Conservation (phyloP, 2,329 filamentous ascomycete genomes). For the Alternaria brassicae region DNA sequence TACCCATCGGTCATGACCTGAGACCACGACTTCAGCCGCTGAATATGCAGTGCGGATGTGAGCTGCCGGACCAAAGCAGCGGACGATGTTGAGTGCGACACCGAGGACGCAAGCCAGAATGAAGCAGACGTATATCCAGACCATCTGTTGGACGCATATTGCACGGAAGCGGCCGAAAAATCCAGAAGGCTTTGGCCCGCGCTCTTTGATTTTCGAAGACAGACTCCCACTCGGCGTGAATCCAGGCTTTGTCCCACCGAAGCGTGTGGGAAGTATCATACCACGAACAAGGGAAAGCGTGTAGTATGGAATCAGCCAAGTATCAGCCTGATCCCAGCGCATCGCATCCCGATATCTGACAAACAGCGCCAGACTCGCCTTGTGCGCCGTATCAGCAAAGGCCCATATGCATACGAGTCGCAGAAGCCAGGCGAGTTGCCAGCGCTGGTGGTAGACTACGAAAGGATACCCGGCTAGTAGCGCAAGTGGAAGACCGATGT, state of each 20-base stretch:
- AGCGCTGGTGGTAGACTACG: conserved; percentile 1
- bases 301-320: neutral
- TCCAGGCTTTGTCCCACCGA: neutral
- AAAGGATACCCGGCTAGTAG: conserved; percentile 1
- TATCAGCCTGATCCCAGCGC: neutral
- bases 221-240: neutral
- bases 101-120: neutral
- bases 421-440: neutral
- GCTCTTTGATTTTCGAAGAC: neutral
- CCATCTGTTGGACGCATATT: neutral
- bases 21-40: neutral
- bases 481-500: neutral
- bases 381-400: conserved; percentile 1
- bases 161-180: neutral
- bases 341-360: neutral
- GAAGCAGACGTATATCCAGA: neutral
- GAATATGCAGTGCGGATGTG: neutral
- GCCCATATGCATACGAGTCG: neutral
- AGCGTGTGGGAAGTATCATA: neutral
- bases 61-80: neutral
- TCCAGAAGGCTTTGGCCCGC: neutral
- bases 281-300: neutral
- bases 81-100: neutral
- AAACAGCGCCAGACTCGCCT: neutral
- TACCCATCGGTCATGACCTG: neutral